phyloP scores from a whole-genome alignment of 148 eudicot species.

The Heliamphora exappendiculata region DNA sequence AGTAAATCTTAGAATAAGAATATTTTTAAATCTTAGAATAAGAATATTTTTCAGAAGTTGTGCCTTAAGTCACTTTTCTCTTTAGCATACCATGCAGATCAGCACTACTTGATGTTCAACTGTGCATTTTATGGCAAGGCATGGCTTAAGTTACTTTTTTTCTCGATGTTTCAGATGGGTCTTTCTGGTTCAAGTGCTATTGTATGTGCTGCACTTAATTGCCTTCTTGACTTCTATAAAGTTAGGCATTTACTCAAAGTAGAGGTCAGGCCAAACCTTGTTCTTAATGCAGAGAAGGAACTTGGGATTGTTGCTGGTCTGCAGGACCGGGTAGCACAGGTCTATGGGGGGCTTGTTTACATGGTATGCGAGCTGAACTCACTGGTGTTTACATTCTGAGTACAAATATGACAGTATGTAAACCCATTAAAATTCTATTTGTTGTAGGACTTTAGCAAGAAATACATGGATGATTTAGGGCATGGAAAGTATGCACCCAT shows the following conservation, averaged over 20 bases:
- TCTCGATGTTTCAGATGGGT: conserved; percentile 55
- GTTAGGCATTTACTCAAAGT: conserved; percentile 70
- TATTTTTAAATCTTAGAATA: neutral
- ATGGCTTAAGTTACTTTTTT: conserved; percentile 6
- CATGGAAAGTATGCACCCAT: conserved; percentile 70
- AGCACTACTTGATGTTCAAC: neutral
- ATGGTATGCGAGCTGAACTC: conserved; percentile 44
- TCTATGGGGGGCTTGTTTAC: conserved; percentile 88
- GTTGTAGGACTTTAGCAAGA: conserved; percentile 72
- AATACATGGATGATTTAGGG: conserved; percentile 61
- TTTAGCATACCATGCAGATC: neutral
- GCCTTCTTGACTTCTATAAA: conserved; percentile 84
- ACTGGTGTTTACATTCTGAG: neutral
- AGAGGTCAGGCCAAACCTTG: conserved; percentile 74
- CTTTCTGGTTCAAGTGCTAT: conserved; percentile 96
- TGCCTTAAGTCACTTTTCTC: neutral
- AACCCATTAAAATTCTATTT: conserved; percentile 1
- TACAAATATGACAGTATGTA: neutral
- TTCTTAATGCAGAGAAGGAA: conserved; percentile 86
- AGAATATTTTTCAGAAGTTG: neutral
- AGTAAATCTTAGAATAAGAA: too few species aligned
- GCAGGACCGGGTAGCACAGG: conserved; percentile 92
- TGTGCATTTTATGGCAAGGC: neutral
- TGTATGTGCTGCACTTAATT: conserved; percentile 91
- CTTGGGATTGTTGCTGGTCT: conserved; percentile 98